These are phyloP conservation scores for Blastobotrys serpentis DNA, from an alignment of 1,139 yeast genomes.

Conservation along the genomic window DNA sequence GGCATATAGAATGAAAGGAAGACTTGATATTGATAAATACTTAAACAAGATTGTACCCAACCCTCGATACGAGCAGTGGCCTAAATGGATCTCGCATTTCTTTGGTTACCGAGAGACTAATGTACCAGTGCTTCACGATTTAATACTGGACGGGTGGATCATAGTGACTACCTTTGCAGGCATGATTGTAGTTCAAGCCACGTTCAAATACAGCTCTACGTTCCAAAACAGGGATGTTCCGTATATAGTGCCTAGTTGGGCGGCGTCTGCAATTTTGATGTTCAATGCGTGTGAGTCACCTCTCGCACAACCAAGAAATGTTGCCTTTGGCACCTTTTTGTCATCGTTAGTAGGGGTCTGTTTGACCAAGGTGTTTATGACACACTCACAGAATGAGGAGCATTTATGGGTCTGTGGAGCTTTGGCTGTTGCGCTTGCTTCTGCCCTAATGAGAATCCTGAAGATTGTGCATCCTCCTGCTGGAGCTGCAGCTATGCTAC, in stretches of 20 bases:
- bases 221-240: conserved; percentile 52
- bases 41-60: conserved; percentile 27
- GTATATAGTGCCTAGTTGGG: conserved; percentile 56
- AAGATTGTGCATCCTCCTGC: conserved; percentile 73
- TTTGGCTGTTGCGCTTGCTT: conserved; percentile 55
- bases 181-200: conserved; percentile 50
- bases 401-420: conserved; percentile 64
- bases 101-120: conserved; percentile 25
- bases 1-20: conserved; percentile 10
- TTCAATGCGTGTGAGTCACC: conserved; percentile 60
- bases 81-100: conserved; percentile 23
- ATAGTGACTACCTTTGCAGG: conserved; percentile 50
- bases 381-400: conserved; percentile 33
- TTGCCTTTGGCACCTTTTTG: conserved; percentile 56
- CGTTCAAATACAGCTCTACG: conserved; percentile 48
- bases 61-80: conserved; percentile 28
- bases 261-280: conserved; percentile 64
- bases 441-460: conserved; percentile 56
- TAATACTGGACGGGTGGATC: conserved; percentile 24
- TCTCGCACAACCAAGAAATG: conserved; percentile 65
- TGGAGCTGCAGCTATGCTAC: conserved; percentile 68
- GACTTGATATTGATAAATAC: conserved; percentile 26
- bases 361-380: conserved; percentile 53
- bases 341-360: conserved; percentile 56
- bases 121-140: conserved; percentile 16